Evolutionary conservation across 129 eudicot genomes (phyloP), one percentile per base, ranked within the genome.

Genomic region (Flaveria trinervia): DNA sequence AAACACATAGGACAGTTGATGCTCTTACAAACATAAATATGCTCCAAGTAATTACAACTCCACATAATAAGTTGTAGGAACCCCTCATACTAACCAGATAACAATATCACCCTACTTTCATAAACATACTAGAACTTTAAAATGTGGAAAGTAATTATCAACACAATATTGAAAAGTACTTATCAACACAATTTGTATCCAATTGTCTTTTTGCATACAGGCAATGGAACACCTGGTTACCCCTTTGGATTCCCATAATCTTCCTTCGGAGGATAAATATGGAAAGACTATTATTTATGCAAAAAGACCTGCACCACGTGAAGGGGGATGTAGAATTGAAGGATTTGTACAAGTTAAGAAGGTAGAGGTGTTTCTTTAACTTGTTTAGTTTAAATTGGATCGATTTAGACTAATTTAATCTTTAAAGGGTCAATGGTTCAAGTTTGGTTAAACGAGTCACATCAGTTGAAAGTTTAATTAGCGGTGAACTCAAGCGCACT

Each of bases 311-410:
- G 91, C 93, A 50, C 91, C 93, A 77, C 52, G 30, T 17, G 46
- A 85, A 25, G 93, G 87, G 81, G 93, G 97, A 52, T 91, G 97
- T 67, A 91, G 93, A 67, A 68, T 91, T 70, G 97, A 91, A 84
- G 97, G 97, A 60, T 86, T 81, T 88, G 91, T 91, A 67, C 88
- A 88, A 17, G 93, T 86, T 50, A 88, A 88, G 52, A 88, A 85
- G 88, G 93, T 86, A 78, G 10, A 75, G 0, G 10, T 5, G 60
- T 17, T 11, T 49, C 23, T 45, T 45, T 20, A 55, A 55, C 22
- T 7, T n/a, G 6, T 55, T 55, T 54, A 54, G 2, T 12, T 55
- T 15, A 50, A 50, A 50, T 15, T n/a, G 9, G 22, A 1, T 52
- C 16, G 9, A n/a, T 14, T 16, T 52, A 10, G 23, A 52, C 17